Base-by-base conservation (phyloP, 176 grass and related monocot species). In the Paspalum notatum region DNA sequence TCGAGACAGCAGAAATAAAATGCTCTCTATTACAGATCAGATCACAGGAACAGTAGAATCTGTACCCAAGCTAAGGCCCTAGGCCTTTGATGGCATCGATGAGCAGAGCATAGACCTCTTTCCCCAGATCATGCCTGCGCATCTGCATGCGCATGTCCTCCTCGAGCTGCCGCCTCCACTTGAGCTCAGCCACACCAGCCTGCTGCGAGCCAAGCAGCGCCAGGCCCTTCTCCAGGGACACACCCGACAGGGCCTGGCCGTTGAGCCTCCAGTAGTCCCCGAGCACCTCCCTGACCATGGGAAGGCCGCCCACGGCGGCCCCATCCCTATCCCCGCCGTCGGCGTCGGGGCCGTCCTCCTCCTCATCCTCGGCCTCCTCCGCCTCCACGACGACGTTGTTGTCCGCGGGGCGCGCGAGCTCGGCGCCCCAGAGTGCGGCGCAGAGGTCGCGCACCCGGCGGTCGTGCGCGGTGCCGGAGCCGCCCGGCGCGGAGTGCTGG, bases 51-150 rank as follows among this genome's bases (percentile, higher is more conserved):
- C 32, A 32, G 60, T 57, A 37, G 61, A 62, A 71, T 39, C 2
- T 72, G 56, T 90, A 86, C 88, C 87, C 78, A 51, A 45, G 26
- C 53, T 89, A 90, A 47, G 81, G 85, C 74, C 72, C 87, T 12
- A 88, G 81, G 56, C 93, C 85, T 74, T 90, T 92, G 83, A 95
- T 60, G 57, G 87, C 79, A 58, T 95, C 90, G 45, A 88, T 83
- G 64, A 95, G 93, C 75, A 95, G 78, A 44, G 58, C 79, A 57
- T 85, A 90, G 54, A 95, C 90, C 90, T 95, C 93, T 66, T 88
- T 95, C 7, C 75, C 80, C 17, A 95, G 57, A 63, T 95, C 93
- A 43, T 90, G 90, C 5, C 27, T 44, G 65, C 69, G 88, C 79
- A 90, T 72, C 61, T 85, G 90, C 22, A 77, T 81, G 52, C 74